Base-by-base conservation (phyloP, 2,329 filamentous ascomycete species). In the Cryphonectria naterciae region DNA sequence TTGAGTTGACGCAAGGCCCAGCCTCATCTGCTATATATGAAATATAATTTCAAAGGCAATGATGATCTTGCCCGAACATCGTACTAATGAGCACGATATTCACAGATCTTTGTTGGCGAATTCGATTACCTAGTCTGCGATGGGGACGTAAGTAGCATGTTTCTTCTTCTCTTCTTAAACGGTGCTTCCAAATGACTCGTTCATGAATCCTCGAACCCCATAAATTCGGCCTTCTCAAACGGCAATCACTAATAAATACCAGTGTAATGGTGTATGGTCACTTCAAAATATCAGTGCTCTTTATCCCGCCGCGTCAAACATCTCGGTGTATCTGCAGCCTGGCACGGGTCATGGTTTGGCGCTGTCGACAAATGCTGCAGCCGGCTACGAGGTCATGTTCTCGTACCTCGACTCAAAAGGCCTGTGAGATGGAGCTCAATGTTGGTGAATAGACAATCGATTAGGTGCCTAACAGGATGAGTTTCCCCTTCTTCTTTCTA, bases 301-400 rank as follows among this genome's bases (percentile, higher is more conserved):
- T n/a, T 49, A 49, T 39, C 77, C 79, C 28, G 75, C 75, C 22
- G 78, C 77, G 3, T 73, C 72, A 54, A 75, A 74, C 19, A 74
- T 80, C 39, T 72, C 76, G 17, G 73, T 75, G 19, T 75, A 77
- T 61, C 73, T 81, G 2, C 80, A 81, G 72, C 80, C 80, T 7
- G 77, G 79, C 66, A 80, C 79, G 5, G 80, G 80, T 1, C 80
- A 82, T 74, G 79, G 75, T 8, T 74, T 81, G 37, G 75, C 78
- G 4, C 73, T 81, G 37, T 76, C 80, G 63, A 77, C 77, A n/a
- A 82, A 81, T 73, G 79, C 79, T n/a, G 77, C 77, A 6, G 76
- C 76, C 19, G 79, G 78, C 5, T 77, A 74, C 68, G 62, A 77
- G 62, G 71, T 76, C 54, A 76, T 73, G 19, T 77, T 77, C 46